Base-by-base conservation (phyloP, 345 rosid species). In the Eucalyptus camaldulensis region DNA sequence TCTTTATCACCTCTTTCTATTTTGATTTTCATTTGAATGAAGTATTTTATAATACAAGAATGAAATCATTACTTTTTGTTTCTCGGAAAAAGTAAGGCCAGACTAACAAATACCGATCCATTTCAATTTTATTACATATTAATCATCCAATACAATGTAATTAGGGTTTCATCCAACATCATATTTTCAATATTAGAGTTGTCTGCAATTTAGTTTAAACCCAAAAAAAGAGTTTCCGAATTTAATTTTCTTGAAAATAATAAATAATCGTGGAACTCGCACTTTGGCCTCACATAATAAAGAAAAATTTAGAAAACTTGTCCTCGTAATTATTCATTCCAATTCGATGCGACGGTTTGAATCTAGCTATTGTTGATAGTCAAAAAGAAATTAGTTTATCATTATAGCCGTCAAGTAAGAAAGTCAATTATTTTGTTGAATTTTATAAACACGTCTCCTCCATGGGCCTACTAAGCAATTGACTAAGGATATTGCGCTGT, bases 41-140 rank as follows among this genome's bases (percentile, higher is more conserved):
- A 60, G 4, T 12, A 60, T 12, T 60, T 60, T 6, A 60, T 60
- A 60, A 25, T 60, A 60, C 4, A 10, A 3, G 3, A 6, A 27
- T 60, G 67, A 60, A 60, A 62, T 27, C 16, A 29, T 13, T 62
- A 62, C 2, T 53, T 53, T 53, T 21, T 53, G 10, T 53, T 51
- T 51, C 24, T 19, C 0, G 0, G 4, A 53, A 60, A 60, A 60
- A 60, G 31, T 60, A 60, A 60, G 2, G 16, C 33, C 14, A 3
- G 1, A 8, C 17, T 62, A 62, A 62, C 31, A 29, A 29, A 29
- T 0, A 0, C 2, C 4, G 0, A 13, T 29, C 33, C 1, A 1
- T 62, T 62, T 62, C 8, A 5, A 62, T 29, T 29, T 13, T 29
- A 3, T 62, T 27, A 29, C 69, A 12, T 29, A 29, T 62, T 62